These are phyloP conservation scores for Cicer yamashitae DNA, from an alignment of 306 rosid species.

Conservation along the genomic window DNA sequence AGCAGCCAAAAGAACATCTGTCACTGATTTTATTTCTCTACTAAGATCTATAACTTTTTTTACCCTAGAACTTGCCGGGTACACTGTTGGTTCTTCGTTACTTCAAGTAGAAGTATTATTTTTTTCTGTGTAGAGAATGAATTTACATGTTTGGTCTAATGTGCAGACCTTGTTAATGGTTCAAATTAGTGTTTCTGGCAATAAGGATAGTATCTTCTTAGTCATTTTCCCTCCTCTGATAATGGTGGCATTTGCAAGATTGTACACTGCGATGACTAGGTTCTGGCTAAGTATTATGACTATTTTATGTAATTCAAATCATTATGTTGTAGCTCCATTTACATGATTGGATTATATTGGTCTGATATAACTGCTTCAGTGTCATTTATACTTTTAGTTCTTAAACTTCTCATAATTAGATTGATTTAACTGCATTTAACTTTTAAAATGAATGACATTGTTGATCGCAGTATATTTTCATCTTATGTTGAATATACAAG, in stretches of 20 bases:
- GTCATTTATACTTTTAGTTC: constrained; percentile 15
- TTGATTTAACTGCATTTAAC: constrained; percentile 17
- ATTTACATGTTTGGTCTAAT: constrained; percentile 14
- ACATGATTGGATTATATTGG: constrained; percentile 32
- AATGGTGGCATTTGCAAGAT: constrained; percentile 5
- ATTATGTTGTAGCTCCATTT: constrained; percentile 14
- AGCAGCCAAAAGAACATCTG: background rate
- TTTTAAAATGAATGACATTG: background rate
- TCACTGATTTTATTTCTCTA: constrained; percentile 23
- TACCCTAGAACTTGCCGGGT: constrained; percentile 2
- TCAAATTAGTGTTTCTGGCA: constrained; percentile 14
- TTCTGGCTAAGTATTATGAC: constrained; percentile 21
- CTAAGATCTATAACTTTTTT: background rate
- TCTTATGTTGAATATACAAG: constrained; percentile 12
- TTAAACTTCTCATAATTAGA: constrained; percentile 22
- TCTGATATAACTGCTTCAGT: constrained; percentile 22
- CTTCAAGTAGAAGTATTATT: constrained; percentile 21
- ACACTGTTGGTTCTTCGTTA: constrained; percentile 16
- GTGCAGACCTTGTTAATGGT: constrained; percentile 14
- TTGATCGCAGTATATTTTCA: background rate
- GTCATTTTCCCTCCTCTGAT: constrained; percentile 30
- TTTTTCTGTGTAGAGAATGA: background rate
- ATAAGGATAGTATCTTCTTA: constrained; percentile 28
- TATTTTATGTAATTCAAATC: constrained; percentile 4
- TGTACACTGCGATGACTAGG: constrained; percentile 24